Conservation (phyloP, 2,329 filamentous ascomycete species). For the Fusarium transvaalense region DNA sequence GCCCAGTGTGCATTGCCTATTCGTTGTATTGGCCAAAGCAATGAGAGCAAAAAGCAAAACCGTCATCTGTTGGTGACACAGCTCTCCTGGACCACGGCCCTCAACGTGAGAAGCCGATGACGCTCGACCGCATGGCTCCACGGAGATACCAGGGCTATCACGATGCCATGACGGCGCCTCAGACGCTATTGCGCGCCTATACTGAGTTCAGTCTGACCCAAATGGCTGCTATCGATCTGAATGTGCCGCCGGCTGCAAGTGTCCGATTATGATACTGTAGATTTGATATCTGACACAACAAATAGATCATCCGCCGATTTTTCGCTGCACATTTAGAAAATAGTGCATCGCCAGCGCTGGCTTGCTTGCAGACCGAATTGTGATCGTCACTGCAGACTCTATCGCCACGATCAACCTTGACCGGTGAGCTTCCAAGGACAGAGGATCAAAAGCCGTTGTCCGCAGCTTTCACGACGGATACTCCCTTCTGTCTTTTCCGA, state of each 20-base stretch:
- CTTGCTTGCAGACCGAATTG: conserved; percentile 13
- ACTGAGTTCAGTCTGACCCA: conserved; percentile 11
- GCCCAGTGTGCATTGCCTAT: conserved; percentile 22
- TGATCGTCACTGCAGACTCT: conserved; percentile 7
- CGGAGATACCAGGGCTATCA: conserved; percentile 12
- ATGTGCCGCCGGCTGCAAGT: conserved; percentile 24
- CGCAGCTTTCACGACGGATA: conserved; percentile 11
- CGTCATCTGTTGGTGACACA: conserved; percentile 29
- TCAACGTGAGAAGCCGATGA: conserved; percentile 33
- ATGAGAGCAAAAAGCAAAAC: conserved; percentile 40
- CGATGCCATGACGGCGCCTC: conserved; percentile 21
- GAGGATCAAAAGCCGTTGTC: conserved; percentile 1
- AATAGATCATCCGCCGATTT: conserved; percentile 6
- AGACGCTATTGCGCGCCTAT: conserved; percentile 24
- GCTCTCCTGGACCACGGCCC: conserved; percentile 4
- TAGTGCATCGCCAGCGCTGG: background rate
- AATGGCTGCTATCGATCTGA: conserved; percentile 28
- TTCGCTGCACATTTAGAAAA: conserved; percentile 13
- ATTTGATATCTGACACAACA: conserved; percentile 18
- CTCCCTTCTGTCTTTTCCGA: conserved; percentile 3
- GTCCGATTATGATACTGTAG: conserved; percentile 34
- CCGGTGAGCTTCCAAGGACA: conserved; percentile 7
- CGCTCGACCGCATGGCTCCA: conserved; percentile 29
- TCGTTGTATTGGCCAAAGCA: conserved; percentile 20
- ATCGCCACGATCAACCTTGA: conserved; percentile 23